phyloP scores from a whole-genome alignment of 176 grass and related monocot species.

The Neostapfia colusana region DNA sequence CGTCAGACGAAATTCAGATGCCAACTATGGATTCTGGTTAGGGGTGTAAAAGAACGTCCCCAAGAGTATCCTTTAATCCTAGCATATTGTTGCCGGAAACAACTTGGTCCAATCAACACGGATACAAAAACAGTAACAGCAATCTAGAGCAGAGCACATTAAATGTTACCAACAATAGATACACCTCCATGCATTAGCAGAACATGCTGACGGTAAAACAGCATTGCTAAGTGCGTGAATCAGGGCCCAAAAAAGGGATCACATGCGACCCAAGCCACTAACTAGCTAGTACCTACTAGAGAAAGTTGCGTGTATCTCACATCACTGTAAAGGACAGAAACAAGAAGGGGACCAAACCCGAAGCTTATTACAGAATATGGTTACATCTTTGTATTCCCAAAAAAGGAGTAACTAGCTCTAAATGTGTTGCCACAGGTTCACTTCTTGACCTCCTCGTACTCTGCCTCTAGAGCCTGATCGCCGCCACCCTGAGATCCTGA shows the following conservation, averaged over 20 bases:
- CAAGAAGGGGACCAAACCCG: background rate
- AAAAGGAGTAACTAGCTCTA: slow-evolving; percentile 24
- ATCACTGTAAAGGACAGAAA: background rate
- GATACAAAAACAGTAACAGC: background rate
- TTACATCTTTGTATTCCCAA: slow-evolving; percentile 26
- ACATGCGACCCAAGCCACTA: background rate
- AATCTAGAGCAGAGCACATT: background rate
- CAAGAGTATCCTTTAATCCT: no score
- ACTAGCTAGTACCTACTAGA: background rate
- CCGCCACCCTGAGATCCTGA: slow-evolving; percentile 46
- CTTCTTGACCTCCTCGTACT: slow-evolving; percentile 56
- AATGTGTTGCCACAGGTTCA: background rate
- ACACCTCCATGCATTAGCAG: background rate
- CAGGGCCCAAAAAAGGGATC: background rate
- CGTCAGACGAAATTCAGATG: background rate
- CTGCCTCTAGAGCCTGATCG: slow-evolving; percentile 58
- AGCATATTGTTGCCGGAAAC: no score
- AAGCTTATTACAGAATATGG: slow-evolving; percentile 53
- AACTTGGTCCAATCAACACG: background rate
- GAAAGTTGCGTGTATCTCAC: slow-evolving; percentile 26
- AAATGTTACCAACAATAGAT: background rate
- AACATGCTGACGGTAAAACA: background rate
- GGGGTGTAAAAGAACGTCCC: no score
- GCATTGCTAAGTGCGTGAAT: background rate
- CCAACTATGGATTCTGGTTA: background rate